Percentiles rank a stretch among this genome's conserved stretches.
These are phyloP conservation scores for Apiotrichum domesticum DNA, from an alignment of 1,284 basidiomycete species.

Conservation along the genomic window DNA sequence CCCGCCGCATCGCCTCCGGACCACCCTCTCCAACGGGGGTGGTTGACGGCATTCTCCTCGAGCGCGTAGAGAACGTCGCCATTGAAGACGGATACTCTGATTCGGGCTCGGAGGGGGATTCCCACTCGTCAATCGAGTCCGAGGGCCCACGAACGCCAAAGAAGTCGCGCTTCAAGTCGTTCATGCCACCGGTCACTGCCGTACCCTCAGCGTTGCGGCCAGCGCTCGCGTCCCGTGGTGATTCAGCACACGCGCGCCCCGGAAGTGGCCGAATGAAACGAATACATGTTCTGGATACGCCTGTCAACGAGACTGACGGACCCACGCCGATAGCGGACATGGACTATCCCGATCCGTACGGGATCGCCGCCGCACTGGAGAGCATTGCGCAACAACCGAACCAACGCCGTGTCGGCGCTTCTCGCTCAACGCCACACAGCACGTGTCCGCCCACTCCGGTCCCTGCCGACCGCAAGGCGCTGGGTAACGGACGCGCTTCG, in stretches of 20 bases:
- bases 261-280: neutral
- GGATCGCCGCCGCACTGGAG: conserved; percentile 17
- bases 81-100: neutral
- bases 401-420: neutral
- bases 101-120: neutral
- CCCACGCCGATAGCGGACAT: conserved; percentile 10
- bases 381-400: neutral
- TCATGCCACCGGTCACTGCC: conserved; percentile 13
- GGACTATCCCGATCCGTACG: conserved; percentile 31
- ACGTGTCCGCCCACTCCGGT: conserved; percentile 10
- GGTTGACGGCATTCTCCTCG: conserved; percentile 4
- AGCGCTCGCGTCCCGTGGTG: neutral
- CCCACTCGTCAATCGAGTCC: neutral
- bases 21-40: neutral
- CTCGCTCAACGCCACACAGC: conserved; percentile 16
- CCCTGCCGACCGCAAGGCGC: neutral
- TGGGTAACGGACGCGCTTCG: neutral
- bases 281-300: conserved; percentile 8
- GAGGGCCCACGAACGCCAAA: neutral
- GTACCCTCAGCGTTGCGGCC: neutral
- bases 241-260: neutral
- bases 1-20: neutral
- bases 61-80: conserved; percentile 5
- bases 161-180: conserved; percentile 15
- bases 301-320: conserved; percentile 4